A percentile compares a stretch with the other conserved stretches of the same genome.
These are phyloP conservation scores for Blastocystis sp. DNA, from an alignment of 352 stramenopile genomes.

Conservation along the genomic window DNA sequence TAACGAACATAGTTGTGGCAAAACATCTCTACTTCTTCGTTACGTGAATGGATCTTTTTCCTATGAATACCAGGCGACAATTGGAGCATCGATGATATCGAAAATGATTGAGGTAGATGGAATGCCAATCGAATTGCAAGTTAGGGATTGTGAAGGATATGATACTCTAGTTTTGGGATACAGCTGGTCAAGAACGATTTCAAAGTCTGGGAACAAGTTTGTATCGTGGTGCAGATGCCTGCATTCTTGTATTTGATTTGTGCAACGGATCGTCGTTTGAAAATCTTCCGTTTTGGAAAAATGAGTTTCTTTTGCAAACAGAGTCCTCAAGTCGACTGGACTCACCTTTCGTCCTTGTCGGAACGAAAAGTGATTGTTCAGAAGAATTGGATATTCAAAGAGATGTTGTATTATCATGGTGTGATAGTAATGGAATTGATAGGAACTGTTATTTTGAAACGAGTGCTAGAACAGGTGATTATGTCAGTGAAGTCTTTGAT, in stretches of 20 bases:
- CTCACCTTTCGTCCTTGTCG: neutral
- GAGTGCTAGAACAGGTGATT: neutral
- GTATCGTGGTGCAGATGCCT: slow-evolving; percentile 94
- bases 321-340: neutral
- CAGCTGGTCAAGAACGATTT: slow-evolving; percentile 94
- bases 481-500: neutral
- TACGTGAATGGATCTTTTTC: slow-evolving; percentile 96
- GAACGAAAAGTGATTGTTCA: neutral
- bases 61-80: slow-evolving; percentile 97
- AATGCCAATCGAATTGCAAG: slow-evolving; percentile 69
- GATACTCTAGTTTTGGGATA: slow-evolving; percentile 93
- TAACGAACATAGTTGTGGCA: slow-evolving; percentile 83
- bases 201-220: slow-evolving; percentile 94
- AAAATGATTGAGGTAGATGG: slow-evolving; percentile 92
- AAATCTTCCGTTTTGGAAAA: slow-evolving; percentile 14
- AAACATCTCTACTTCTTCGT: slow-evolving; percentile 98
- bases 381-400: neutral
- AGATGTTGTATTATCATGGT: neutral
- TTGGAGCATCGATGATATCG: slow-evolving; percentile 95
- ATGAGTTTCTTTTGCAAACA: slow-evolving; percentile 3
- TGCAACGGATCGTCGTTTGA: slow-evolving; percentile 78
- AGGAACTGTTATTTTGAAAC: neutral
- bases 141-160: neutral
- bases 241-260: slow-evolving; percentile 97
- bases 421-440: neutral